Conservation (phyloP, 1,139 yeast species). For the Ogataea hybrid region DNA sequence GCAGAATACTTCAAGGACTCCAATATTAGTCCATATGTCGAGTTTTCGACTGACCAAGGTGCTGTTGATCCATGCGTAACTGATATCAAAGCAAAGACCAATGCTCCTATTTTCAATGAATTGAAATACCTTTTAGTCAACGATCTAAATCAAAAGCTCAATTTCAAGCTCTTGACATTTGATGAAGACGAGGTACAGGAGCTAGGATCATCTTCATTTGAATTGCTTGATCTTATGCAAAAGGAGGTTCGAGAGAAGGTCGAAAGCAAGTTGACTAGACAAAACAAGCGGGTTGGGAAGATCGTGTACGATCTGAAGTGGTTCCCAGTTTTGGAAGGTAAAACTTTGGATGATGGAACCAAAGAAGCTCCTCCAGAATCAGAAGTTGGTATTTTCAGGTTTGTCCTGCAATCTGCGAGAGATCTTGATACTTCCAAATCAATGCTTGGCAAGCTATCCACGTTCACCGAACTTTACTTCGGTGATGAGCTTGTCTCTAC, state of each 20-base stretch:
- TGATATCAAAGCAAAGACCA: constrained; percentile 52
- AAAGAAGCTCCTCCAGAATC: constrained; percentile 51
- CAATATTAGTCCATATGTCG: constrained; percentile 49
- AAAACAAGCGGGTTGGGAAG: constrained; percentile 60
- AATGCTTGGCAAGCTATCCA: constrained; percentile 66
- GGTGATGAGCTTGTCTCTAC: constrained; percentile 52
- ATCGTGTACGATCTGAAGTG: constrained; percentile 62
- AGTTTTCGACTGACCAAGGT: constrained; percentile 40
- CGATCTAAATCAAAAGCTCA: constrained; percentile 55
- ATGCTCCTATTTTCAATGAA: constrained; percentile 64
- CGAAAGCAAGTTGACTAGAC: constrained; percentile 29
- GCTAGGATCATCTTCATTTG: constrained; percentile 55
- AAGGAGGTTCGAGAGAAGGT: constrained; percentile 36
- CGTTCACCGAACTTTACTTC: constrained; percentile 64
- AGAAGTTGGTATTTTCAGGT: constrained; percentile 69
- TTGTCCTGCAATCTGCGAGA: constrained; percentile 70
- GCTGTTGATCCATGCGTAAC: constrained; percentile 48
- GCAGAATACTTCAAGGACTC: constrained; percentile 44
- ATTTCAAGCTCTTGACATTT: constrained; percentile 53
- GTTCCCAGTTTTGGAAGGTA: constrained; percentile 55
- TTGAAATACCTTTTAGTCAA: constrained; percentile 59
- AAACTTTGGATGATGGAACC: constrained; percentile 48
- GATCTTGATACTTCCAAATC: constrained; percentile 65
- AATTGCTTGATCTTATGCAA: constrained; percentile 59
- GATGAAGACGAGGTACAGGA: constrained; percentile 53